These are phyloP conservation scores for Cruciata laevipes DNA, from an alignment of 257 asterid species.

Conservation along the genomic window DNA sequence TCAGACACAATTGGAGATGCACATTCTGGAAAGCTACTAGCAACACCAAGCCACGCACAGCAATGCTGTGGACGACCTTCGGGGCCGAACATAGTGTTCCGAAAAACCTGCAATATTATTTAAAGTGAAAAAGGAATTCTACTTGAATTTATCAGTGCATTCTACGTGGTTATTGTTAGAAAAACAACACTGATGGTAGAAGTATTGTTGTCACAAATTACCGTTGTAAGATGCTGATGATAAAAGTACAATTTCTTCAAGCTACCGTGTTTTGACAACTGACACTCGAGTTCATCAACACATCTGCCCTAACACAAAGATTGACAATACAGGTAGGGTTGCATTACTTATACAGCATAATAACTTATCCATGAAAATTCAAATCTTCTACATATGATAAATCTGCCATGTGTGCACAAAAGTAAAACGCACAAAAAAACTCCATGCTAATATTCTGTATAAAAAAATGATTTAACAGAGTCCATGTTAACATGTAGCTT, in stretches of 20 bases:
- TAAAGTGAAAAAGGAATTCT: conserved; percentile 22
- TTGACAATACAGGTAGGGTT: conserved; percentile 13
- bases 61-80: conserved; percentile 99
- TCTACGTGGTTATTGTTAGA: neutral
- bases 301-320: conserved; percentile 55
- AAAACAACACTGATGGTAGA: neutral
- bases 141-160: conserved; percentile 2
- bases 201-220: conserved; percentile 30
- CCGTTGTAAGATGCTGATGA: conserved; percentile 95
- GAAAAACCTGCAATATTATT: conserved; percentile 56
- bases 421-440: neutral
- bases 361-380: neutral
- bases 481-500: too few species aligned
- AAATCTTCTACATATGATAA: too few species aligned
- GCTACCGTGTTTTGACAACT: conserved; percentile 84
- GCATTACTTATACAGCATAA: neutral
- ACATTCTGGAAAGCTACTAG: conserved; percentile 96
- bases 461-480: neutral
- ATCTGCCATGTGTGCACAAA: too few species aligned
- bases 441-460: neutral
- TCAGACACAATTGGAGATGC: conserved; percentile 88
- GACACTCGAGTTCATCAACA: conserved; percentile 92
- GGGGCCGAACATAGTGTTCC: conserved; percentile 99
- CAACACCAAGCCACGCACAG: conserved; percentile 99
- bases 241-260: conserved; percentile 92